Evolutionary conservation across 2,329 filamentous ascomycete species (phyloP).

Genomic region (Alternaria longipes): DNA sequence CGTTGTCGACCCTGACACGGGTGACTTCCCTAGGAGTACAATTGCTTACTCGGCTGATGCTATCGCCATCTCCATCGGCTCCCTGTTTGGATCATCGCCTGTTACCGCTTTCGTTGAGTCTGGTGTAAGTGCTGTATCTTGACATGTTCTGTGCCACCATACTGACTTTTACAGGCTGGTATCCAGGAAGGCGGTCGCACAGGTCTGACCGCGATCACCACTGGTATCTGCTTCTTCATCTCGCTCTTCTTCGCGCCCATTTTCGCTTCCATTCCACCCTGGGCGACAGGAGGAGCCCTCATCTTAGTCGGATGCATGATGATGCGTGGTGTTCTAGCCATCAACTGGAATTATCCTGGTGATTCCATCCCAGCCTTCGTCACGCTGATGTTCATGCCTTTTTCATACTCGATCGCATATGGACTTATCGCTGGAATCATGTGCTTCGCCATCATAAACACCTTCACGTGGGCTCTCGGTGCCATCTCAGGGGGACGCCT

Average conservation of each 20-base stretch:
- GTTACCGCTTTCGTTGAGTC: constrained; percentile 89
- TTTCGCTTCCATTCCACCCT: constrained; percentile 87
- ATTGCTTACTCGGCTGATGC: constrained; percentile 86
- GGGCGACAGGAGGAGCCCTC: constrained; percentile 89
- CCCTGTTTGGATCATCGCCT: constrained; percentile 78
- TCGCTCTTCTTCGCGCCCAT: constrained; percentile 90
- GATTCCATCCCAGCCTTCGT: constrained; percentile 86
- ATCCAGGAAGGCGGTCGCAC: constrained; percentile 88
- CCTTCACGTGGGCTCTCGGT: constrained; percentile 61
- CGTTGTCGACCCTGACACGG: constrained; percentile 80
- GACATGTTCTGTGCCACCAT: neutral
- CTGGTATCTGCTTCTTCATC: constrained; percentile 80
- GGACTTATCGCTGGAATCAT: constrained; percentile 83
- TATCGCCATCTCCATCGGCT: constrained; percentile 79
- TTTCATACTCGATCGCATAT: constrained; percentile 88
- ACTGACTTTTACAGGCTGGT: constrained; percentile 59
- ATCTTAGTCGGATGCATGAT: constrained; percentile 87
- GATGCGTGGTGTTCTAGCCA: constrained; percentile 78
- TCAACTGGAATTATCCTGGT: constrained; percentile 85
- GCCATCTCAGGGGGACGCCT: constrained; percentile 26
- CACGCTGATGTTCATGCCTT: constrained; percentile 85
- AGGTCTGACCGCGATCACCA: constrained; percentile 78
- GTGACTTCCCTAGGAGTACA: constrained; percentile 88
- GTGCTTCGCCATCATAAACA: constrained; percentile 79
- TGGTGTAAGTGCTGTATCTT: constrained; percentile 60